These are phyloP conservation scores for Xylaria castorea DNA, from an alignment of 495 filamentous ascomycete genomes.

Conservation along the genomic window DNA sequence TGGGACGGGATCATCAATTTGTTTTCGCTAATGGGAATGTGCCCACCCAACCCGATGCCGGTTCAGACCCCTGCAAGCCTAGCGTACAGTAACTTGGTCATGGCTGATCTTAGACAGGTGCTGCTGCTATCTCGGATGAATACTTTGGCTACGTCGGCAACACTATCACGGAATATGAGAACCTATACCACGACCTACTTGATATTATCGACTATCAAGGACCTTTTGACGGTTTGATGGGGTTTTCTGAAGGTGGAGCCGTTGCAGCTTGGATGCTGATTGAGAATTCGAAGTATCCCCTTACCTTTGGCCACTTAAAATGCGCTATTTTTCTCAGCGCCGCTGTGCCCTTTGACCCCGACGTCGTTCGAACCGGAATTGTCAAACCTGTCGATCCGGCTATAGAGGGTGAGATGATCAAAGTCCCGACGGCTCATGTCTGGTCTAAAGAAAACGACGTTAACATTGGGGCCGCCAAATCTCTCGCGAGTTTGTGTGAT, in stretches of 20 bases:
- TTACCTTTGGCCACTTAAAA: slow-evolving; percentile 32
- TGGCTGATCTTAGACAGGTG: slow-evolving; percentile 26
- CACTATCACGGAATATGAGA: slow-evolving; percentile 28
- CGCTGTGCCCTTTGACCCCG: slow-evolving; percentile 37
- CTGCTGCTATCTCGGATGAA: slow-evolving; percentile 38
- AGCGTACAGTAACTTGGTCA: slow-evolving; percentile 14
- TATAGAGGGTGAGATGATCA: slow-evolving; percentile 32
- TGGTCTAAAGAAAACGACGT: slow-evolving; percentile 28
- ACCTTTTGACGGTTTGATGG: slow-evolving; percentile 69
- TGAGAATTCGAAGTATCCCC: slow-evolving; percentile 34
- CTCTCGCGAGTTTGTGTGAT: slow-evolving; percentile 12
- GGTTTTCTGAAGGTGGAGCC: slow-evolving; percentile 69
- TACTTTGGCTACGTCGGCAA: slow-evolving; percentile 38
- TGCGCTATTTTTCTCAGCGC: slow-evolving; percentile 42
- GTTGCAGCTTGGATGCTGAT: slow-evolving; percentile 56
- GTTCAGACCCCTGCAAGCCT: slow-evolving; percentile 25
- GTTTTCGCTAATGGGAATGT: slow-evolving; percentile 38
- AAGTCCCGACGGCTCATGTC: slow-evolving; percentile 40
- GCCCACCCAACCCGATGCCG: slow-evolving; percentile 33
- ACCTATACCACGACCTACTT: slow-evolving; percentile 34
- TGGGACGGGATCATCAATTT: slow-evolving; percentile 39
- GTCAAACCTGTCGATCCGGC: slow-evolving; percentile 34
- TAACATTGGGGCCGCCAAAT: neutral
- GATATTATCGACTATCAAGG: slow-evolving; percentile 48
- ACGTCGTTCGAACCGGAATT: slow-evolving; percentile 31